Base-by-base conservation (phyloP, 768 basidiomycete genomes). In the Calocera cornea region DNA sequence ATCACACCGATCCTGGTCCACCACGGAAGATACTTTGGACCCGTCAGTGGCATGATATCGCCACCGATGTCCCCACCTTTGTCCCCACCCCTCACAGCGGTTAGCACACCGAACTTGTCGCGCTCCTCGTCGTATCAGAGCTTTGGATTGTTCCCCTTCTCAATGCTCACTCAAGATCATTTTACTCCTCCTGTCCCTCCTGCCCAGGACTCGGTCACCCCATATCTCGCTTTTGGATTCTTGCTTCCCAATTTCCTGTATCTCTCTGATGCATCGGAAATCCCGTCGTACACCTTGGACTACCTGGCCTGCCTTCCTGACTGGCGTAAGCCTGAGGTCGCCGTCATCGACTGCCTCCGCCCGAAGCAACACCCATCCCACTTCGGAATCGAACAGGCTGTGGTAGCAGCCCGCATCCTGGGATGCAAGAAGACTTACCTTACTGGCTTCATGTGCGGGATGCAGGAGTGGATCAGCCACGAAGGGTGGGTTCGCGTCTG, bases 181-280 rank as follows among this genome's bases (percentile, higher is more conserved):
- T 70, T 27, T 69, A 72, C 11, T 72, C 71, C 7, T 70, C 70
- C 41, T 64, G 47, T 36, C 7, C 71, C 7, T 70, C 70, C 41
- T 64, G 47, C 38, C 7, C 66, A 69, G 34, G 50, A 31, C 65
- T 33, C 29, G 68, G 79, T 85, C 17, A 76, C 77, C 19, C 87
- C 87, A 1, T 88, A 86, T 73, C 72, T 84, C 65, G 87, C 83
- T 72, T 82, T 87, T 71, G 89, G 86, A 29, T 90, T 90, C 78
- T 81, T 84, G 72, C 79, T 90, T 50, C 83, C 87, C 71, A 79
- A 87, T 36, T 77, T 95, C 60, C 79, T 85, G 16, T 95, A 95
- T 77, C 80, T 95, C 68, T 87, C 88, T 31, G 94, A 97, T 74
- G 89, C 87, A 41, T 91, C 89, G 12, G 77, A 83, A 71, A 89